Conservation (phyloP, 2,329 filamentous ascomycete species). For the Sporothrix sp. region DNA sequence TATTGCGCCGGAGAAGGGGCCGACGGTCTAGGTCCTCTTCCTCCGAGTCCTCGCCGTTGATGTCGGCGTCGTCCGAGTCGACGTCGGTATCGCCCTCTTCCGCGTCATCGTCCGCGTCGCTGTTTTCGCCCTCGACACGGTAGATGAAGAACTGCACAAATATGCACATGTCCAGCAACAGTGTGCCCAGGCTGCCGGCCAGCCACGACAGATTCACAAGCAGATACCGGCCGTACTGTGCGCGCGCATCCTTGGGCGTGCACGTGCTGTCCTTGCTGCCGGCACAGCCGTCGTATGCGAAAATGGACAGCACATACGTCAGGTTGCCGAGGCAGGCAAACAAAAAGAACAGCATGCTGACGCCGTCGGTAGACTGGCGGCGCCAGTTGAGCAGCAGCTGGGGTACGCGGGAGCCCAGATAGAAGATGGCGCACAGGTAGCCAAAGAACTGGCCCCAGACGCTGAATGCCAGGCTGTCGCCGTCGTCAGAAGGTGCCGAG, state of each 20-base stretch:
- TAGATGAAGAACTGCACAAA: conserved; percentile 93
- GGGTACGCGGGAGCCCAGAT: conserved; percentile 80
- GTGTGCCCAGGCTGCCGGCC: conserved; percentile 76
- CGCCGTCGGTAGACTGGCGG: conserved; percentile 84
- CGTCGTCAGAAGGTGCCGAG: conserved; percentile 13
- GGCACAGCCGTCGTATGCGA: conserved; percentile 59
- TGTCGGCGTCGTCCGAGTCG: conserved; percentile 18
- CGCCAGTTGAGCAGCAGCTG: conserved; percentile 88
- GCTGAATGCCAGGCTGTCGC: conserved; percentile 52
- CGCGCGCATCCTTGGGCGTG: conserved; percentile 50
- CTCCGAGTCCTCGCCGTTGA: conserved; percentile 3
- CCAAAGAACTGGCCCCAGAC: conserved; percentile 81
- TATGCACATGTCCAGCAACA: conserved; percentile 75
- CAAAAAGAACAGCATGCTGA: conserved; percentile 89
- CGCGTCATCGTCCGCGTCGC: conserved; percentile 17
- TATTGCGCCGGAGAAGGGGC: conserved; percentile 28
- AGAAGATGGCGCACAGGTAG: conserved; percentile 80
- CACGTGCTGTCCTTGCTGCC: conserved; percentile 37
- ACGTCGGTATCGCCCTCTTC: conserved; percentile 18
- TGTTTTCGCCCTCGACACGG: conserved; percentile 27
- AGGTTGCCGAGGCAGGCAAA: conserved; percentile 94
- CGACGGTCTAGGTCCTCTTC: conserved; percentile 28
- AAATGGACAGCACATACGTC: conserved; percentile 84
- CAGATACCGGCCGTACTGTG: conserved; percentile 70
- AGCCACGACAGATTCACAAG: conserved; percentile 88